phyloP scores from a whole-genome alignment of 2,329 filamentous ascomycete genomes.

The Byssochlamys sp. region DNA sequence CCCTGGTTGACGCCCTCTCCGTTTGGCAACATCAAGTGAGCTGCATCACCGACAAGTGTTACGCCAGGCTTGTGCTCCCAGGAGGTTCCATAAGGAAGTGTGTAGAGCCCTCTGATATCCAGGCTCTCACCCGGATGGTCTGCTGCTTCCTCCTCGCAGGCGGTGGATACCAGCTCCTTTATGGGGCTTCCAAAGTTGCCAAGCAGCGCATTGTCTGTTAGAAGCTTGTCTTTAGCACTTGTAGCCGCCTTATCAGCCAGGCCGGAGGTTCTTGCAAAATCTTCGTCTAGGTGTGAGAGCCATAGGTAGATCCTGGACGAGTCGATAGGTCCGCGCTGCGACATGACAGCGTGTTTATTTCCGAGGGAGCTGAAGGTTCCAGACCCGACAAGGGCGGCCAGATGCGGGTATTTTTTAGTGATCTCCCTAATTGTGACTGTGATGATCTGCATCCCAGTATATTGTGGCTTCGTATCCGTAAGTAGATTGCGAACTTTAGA shows the following conservation, averaged over 20 bases:
- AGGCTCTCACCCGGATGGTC: not conserved
- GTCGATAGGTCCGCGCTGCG: not conserved
- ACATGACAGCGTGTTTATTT: not conserved
- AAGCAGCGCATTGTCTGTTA: not conserved
- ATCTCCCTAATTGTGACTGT: not conserved
- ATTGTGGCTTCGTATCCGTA: not conserved
- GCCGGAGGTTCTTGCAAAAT: not conserved
- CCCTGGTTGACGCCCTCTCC: constrained; percentile 19
- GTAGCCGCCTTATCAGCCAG: not conserved
- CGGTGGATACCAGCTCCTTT: not conserved
- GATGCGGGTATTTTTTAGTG: not conserved
- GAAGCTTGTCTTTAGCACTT: not conserved
- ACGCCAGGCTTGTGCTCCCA: constrained; percentile 2
- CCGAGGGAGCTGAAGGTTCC: not conserved
- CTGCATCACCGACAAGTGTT: constrained; percentile 21
- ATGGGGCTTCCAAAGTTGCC: no score
- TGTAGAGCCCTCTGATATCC: not conserved
- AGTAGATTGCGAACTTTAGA: not conserved
- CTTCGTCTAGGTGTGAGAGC: not conserved
- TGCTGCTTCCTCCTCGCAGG: not conserved
- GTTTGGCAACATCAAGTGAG: constrained; percentile 20
- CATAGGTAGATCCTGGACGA: not conserved
- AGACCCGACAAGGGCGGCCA: not conserved
- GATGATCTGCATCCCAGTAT: not conserved
- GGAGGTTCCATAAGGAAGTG: not conserved